Evolutionary conservation across 2,329 filamentous ascomycete genomes (phyloP).

Genomic region (Arthroderma sp.): DNA sequence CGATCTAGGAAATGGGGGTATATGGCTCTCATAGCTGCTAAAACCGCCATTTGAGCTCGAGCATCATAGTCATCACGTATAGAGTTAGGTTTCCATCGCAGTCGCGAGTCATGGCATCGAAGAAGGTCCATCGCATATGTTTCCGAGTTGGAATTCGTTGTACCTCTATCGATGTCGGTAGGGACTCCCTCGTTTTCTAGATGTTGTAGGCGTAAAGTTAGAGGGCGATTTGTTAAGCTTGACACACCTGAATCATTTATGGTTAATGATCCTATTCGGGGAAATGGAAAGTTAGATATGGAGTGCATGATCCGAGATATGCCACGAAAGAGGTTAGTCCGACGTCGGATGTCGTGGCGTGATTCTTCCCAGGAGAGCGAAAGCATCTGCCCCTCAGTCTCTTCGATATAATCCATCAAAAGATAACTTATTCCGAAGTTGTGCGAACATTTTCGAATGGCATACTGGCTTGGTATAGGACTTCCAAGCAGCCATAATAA

Average conservation of each 20-base stretch:
- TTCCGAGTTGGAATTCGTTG: slow-evolving; percentile 15
- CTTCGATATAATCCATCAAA: slow-evolving; percentile 14
- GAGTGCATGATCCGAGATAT: background rate
- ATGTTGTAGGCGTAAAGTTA: slow-evolving; percentile 14
- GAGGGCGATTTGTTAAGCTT: slow-evolving; percentile 14
- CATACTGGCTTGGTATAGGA: too few species aligned
- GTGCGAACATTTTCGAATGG: background rate
- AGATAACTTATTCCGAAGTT: slow-evolving; percentile 9
- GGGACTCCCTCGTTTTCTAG: slow-evolving; percentile 18
- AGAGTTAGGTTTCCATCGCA: slow-evolving; percentile 18
- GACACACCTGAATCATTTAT: slow-evolving; percentile 17
- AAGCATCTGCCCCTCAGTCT: slow-evolving; percentile 12
- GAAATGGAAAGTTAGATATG: slow-evolving; percentile 12
- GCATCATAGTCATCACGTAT: too few species aligned
- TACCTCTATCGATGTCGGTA: slow-evolving; percentile 13
- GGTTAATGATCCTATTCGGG: slow-evolving; percentile 23
- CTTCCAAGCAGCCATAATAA: too few species aligned
- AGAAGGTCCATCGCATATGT: slow-evolving; percentile 17
- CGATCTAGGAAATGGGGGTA: slow-evolving; percentile 15
- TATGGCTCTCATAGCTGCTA: slow-evolving; percentile 19
- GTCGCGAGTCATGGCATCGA: slow-evolving; percentile 16
- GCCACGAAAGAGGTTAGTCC: slow-evolving; percentile 13
- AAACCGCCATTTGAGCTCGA: slow-evolving; percentile 17
- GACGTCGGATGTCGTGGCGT: background rate
- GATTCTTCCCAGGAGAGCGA: slow-evolving; percentile 12